A percentile compares a stretch with the other conserved stretches of the same genome.
Conservation (phyloP, 2,329 filamentous ascomycete genomes). For the Aspergillus sp. region DNA sequence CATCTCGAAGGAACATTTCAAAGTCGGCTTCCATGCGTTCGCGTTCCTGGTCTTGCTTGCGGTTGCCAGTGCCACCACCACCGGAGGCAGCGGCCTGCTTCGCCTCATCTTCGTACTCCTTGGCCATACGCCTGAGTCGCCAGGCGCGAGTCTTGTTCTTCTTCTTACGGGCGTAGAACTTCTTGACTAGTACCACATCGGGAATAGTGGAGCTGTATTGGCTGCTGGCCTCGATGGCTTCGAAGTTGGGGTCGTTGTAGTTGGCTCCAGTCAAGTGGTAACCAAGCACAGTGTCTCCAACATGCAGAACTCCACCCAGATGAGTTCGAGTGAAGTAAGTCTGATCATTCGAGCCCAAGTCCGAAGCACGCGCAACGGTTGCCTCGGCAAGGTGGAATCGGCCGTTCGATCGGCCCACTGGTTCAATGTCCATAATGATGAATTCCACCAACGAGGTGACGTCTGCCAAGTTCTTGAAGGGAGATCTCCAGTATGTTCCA, state of each 20-base stretch:
- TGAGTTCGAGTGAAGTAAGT: slow-evolving; percentile 91
- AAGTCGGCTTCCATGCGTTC: slow-evolving; percentile 88
- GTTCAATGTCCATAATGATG: slow-evolving; percentile 90
- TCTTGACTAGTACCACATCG: slow-evolving; percentile 94
- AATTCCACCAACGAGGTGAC: slow-evolving; percentile 85
- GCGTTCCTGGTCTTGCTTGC: slow-evolving; percentile 63
- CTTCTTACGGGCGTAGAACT: slow-evolving; percentile 82
- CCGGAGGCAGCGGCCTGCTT: slow-evolving; percentile 3
- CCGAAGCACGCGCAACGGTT: slow-evolving; percentile 79
- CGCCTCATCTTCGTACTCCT: slow-evolving; percentile 71
- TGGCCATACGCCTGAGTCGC: slow-evolving; percentile 89
- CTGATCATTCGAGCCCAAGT: slow-evolving; percentile 79
- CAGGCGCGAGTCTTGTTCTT: slow-evolving; percentile 82
- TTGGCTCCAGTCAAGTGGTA: slow-evolving; percentile 85
- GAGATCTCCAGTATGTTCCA: slow-evolving; percentile 82
- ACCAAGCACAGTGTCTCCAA: slow-evolving; percentile 91
- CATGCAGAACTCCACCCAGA: slow-evolving; percentile 76
- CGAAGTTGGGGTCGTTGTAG: slow-evolving; percentile 85
- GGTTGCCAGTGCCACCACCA: slow-evolving; percentile 32
- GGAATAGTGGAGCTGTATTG: slow-evolving; percentile 75
- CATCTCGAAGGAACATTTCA: slow-evolving; percentile 93
- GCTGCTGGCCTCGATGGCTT: slow-evolving; percentile 73
- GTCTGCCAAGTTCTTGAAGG: slow-evolving; percentile 79
- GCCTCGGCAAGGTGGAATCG: slow-evolving; percentile 81
- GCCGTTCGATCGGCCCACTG: slow-evolving; percentile 67